Evolutionary conservation across 1,284 basidiomycete species (phyloP), one percentile per base, ranked within the genome.

Genomic region (Moesziomyces parantarcticus): DNA sequence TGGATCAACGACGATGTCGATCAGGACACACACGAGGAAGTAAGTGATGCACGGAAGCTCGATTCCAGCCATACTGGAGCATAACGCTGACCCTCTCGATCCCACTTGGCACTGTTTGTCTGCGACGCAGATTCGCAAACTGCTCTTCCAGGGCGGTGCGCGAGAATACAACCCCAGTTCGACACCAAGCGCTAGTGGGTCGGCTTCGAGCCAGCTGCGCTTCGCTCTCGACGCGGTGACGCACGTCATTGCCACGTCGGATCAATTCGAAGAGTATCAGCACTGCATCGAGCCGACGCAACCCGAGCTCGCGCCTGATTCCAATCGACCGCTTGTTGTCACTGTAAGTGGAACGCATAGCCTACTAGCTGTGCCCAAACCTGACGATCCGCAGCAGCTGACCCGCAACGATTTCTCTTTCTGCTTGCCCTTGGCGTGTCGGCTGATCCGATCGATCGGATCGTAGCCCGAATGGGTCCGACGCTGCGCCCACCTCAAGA

Each of bases 211-310:
- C n/a, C 21, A 23, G 6, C 18, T 47, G 14, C 61, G 68, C 41
- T 75, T 75, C 29, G 48, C 42, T 9, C 52, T 78, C 59, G 76
- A 57, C 65, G 75, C 57, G 52, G 80, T 84, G 44, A 85, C 84
- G 4, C 85, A 86, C 58, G 77, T 86, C 55, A 79, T 87, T 59
- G 87, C 89, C 18, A 86, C 88, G 77, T 86, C 89, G 14, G 77
- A 85, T 46, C 84, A 87, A 49, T 90, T 90, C 75, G 88, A 88
- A 44, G 88, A 89, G 14, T 77, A 77, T 50, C 39, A 50, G 25
- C 44, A 57, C 13, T 76, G 74, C 44, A 50, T 42, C 32, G 74
- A 76, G 34, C 69, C 74, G 16, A 63, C 58, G 41, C 55, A 48
- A 3, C 54, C 40, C 20, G 63, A 66, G 20, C 48, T 50, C 39